Conservation (phyloP, 495 filamentous ascomycete genomes). For the Penicillium longicatenatum region DNA sequence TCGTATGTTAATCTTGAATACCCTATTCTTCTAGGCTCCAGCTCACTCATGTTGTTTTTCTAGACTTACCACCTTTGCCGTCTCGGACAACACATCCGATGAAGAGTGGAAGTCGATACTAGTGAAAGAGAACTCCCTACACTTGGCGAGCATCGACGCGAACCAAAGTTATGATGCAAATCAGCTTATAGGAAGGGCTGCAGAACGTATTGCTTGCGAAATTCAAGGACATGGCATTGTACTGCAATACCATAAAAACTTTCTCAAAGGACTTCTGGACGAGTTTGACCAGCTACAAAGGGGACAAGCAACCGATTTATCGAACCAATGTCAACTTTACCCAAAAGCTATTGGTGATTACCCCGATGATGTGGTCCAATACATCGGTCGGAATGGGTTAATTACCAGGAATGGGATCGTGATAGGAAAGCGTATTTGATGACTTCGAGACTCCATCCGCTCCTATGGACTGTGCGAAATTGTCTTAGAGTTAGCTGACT, state of each 20-base stretch:
- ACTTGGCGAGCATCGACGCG: constrained; percentile 6
- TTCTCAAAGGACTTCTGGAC: constrained; percentile 6
- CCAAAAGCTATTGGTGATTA: background rate
- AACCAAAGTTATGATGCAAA: constrained; percentile 5
- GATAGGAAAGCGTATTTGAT: background rate
- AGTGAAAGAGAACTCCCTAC: constrained; percentile 6
- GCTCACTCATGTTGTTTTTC: background rate
- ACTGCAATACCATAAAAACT: constrained; percentile 1
- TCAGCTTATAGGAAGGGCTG: constrained; percentile 1
- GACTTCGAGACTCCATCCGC: background rate
- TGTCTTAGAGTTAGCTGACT: constrained; percentile 4
- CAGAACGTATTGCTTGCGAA: constrained; percentile 4
- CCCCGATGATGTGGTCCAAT: constrained; percentile 3
- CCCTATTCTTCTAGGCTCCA: background rate
- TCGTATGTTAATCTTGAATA: constrained; percentile 3
- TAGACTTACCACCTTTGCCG: constrained; percentile 2
- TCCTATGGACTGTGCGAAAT: background rate
- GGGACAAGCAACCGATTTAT: background rate
- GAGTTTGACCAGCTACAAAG: constrained; percentile 1
- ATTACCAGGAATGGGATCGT: background rate
- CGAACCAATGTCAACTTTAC: constrained; percentile 1
- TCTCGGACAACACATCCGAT: constrained; percentile 6
- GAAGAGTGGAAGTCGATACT: constrained; percentile 4
- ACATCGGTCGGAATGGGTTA: background rate
- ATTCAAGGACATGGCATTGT: constrained; percentile 8